Percentiles rank a stretch among this genome's conserved stretches.
Conservation (phyloP, 2,329 filamentous ascomycete species). For the Beauveria pseudobassiana region DNA sequence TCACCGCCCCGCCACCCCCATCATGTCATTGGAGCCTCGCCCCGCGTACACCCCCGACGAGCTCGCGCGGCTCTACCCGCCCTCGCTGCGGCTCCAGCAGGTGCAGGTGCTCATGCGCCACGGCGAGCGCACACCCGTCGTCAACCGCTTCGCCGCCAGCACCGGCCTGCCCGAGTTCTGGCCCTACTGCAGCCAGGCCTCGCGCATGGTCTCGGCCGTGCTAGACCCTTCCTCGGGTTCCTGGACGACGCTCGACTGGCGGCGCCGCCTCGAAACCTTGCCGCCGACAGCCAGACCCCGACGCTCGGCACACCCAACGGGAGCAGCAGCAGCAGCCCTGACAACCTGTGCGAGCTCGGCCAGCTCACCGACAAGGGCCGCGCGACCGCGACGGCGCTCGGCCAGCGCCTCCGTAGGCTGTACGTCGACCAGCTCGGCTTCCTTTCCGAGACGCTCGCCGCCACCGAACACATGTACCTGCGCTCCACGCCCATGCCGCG, state of each 20-base stretch:
- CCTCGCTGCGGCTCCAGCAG: conserved; percentile 70
- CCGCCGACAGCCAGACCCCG: conserved; percentile 40
- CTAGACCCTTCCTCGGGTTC: conserved; percentile 33
- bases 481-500: conserved; percentile 68
- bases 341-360: conserved; percentile 72
- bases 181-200: conserved; percentile 82
- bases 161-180: conserved; percentile 62
- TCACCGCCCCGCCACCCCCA: not conserved
- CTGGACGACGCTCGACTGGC: conserved; percentile 48
- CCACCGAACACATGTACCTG: conserved; percentile 58
- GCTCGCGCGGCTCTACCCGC: conserved; percentile 73
- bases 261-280: conserved; percentile 75
- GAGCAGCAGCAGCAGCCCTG: conserved; percentile 44
- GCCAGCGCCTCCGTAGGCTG: conserved; percentile 58
- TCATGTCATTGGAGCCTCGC: conserved; percentile 73
- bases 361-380: conserved; percentile 71
- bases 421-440: conserved; percentile 71
- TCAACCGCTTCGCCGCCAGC: conserved; percentile 72
- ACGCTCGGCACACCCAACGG: conserved; percentile 28
- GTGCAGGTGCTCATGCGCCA: conserved; percentile 83
- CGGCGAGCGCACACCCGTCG: conserved; percentile 77
- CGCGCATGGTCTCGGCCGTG: conserved; percentile 53
- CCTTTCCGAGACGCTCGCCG: conserved; percentile 49
- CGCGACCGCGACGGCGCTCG: conserved; percentile 62
- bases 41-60: conserved; percentile 74